Evolutionary conservation across 352 stramenopile genomes (phyloP).

Genomic region (Aphanomyces euteiches): DNA sequence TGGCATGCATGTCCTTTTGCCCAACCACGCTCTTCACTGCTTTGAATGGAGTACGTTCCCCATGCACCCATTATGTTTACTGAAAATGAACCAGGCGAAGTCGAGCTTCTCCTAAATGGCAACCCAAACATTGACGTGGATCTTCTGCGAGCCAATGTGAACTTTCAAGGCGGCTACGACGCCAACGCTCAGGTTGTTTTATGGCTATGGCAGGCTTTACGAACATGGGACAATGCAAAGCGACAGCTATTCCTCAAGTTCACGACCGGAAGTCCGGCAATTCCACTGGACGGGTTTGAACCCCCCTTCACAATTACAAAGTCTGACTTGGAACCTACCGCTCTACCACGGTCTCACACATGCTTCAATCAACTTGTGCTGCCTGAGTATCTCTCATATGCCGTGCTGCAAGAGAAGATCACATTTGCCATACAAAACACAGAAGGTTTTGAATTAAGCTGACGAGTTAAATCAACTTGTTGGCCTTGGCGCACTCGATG

Average conservation of each 20-base stretch:
- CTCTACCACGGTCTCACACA: slow-evolving; percentile 71
- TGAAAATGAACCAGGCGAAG: slow-evolving; percentile 32
- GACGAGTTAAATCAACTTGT: slow-evolving; percentile 31
- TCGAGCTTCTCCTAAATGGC: slow-evolving; percentile 52
- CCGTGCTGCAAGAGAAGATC: slow-evolving; percentile 66
- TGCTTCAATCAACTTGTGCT: slow-evolving; percentile 89
- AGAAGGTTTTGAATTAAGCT: slow-evolving; percentile 79
- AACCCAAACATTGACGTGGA: slow-evolving; percentile 75
- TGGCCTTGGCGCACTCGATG: slow-evolving; percentile 63
- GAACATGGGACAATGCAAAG: slow-evolving; percentile 55
- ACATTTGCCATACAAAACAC: slow-evolving; percentile 74
- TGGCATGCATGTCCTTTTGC: slow-evolving; percentile 54
- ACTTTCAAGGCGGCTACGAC: slow-evolving; percentile 80
- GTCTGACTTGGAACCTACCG: slow-evolving; percentile 62
- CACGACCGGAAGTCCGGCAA: slow-evolving; percentile 77
- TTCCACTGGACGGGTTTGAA: slow-evolving; percentile 81
- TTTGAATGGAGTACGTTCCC: slow-evolving; percentile 41
- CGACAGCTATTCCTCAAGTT: slow-evolving; percentile 77
- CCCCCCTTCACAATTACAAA: slow-evolving; percentile 83
- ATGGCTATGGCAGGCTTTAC: slow-evolving; percentile 82
- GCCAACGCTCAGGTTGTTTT: slow-evolving; percentile 70
- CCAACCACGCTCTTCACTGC: slow-evolving; percentile 38
- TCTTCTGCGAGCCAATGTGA: slow-evolving; percentile 68
- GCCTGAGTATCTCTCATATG: slow-evolving; percentile 66
- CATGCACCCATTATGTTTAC: not conserved